A percentile compares a stretch with the other conserved stretches of the same genome.
phyloP scores from a whole-genome alignment of 2,329 filamentous ascomycete genomes.

The Neocucurbitaria cava region DNA sequence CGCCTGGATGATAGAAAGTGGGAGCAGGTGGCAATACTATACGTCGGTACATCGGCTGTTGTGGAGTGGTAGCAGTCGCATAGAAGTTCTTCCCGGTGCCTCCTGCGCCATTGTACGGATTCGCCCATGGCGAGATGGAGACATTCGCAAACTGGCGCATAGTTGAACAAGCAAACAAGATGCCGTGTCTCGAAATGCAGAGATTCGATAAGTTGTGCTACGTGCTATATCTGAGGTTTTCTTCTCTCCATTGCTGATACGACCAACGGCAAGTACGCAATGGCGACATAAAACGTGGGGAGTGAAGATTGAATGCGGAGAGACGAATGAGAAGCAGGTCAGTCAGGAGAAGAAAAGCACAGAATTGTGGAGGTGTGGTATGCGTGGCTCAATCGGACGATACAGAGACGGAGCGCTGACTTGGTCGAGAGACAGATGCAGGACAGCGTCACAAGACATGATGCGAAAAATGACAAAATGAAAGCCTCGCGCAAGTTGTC shows the following conservation, averaged over 20 bases:
- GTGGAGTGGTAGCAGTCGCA: slow-evolving; percentile 11
- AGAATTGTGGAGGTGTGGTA: slow-evolving; percentile 30
- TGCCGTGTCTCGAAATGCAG: slow-evolving; percentile 24
- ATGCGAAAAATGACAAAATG: slow-evolving; percentile 27
- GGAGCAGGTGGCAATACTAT: slow-evolving; percentile 29
- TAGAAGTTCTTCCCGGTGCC: slow-evolving; percentile 26
- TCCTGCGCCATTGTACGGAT: slow-evolving; percentile 34
- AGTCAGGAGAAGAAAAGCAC: slow-evolving; percentile 32
- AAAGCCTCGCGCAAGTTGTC: slow-evolving; percentile 31
- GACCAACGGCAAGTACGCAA: slow-evolving; percentile 36
- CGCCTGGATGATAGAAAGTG: slow-evolving; percentile 32
- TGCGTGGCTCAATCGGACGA: slow-evolving; percentile 41
- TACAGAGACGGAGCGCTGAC: slow-evolving; percentile 28
- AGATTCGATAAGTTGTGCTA: slow-evolving; percentile 38
- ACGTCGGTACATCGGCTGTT: slow-evolving; percentile 30
- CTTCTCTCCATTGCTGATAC: slow-evolving; percentile 41
- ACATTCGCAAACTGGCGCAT: slow-evolving; percentile 42
- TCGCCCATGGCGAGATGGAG: slow-evolving; percentile 43
- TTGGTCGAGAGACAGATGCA: slow-evolving; percentile 38
- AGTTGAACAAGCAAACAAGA: slow-evolving; percentile 29
- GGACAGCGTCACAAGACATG: slow-evolving; percentile 43
- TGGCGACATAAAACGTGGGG: slow-evolving; percentile 47
- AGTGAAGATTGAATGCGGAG: slow-evolving; percentile 41
- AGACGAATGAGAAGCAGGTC: slow-evolving; percentile 41
- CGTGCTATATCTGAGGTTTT: slow-evolving; percentile 38